Base-by-base conservation (phyloP, 2,329 filamentous ascomycete genomes). In the Aspergillus latus region DNA sequence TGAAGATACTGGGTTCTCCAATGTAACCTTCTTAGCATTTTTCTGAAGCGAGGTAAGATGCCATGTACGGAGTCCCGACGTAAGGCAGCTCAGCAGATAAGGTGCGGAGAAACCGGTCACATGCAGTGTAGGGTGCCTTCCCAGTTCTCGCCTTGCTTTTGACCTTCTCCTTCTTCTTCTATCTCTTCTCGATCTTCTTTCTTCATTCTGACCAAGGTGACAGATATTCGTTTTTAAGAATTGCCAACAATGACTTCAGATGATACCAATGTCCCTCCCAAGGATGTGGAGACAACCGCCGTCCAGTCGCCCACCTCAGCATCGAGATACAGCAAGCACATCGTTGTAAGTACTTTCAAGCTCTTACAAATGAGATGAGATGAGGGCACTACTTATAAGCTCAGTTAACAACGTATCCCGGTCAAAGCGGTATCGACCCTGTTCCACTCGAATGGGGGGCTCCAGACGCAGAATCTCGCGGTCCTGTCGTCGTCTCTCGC, bases 351-450 rank as follows among this genome's bases (percentile, higher is more conserved):
- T 11, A 34, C n/a, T 13, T 16, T 15, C 21, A 13, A 10, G 15
- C 39, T n/a, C 11, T 2, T 21, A 4, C n/a, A 6, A 15, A 10
- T 13, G 10, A 32, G 28, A 11, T 16, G 13, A 29, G 8, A 5
- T 39, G 21, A 21, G 21, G 21, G 21, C 15, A 11, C 40, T 9
- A 5, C 57, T 70, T 42, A 68, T 52, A 46, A 6, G 13, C 15
- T 56, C 21, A 72, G 69, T 72, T 89, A 63, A 89, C 87, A 49
- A 96, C 92, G 5, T 97, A 97, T 74, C 93, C 93, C 29, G 92
- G 91, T 65, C 93, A 97, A 76, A 91, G 90, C 63, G 93, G 93
- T 60, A 93, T 97, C 74, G 90, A 96, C 62, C 92, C 93, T n/a
- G 78, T 97, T 50, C 84, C 86, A 21, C 85, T 97, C 81, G 82